These are phyloP conservation scores for Biscutella auriculata DNA, from an alignment of 441 rosid genomes.

Conservation along the genomic window DNA sequence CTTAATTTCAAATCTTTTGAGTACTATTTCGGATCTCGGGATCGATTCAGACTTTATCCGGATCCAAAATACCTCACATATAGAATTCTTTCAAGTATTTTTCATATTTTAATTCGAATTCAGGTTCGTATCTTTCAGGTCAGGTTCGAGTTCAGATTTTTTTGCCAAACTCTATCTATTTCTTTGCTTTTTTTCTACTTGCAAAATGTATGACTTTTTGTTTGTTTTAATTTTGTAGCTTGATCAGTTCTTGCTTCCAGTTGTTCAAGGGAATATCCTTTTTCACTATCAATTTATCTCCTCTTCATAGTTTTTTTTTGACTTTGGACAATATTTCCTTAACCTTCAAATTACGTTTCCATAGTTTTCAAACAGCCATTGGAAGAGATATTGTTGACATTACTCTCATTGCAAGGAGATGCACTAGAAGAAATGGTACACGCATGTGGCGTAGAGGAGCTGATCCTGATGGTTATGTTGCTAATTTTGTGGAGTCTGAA, in stretches of 20 bases:
- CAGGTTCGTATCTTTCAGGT: too few relatives aligned
- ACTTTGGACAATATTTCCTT: conserved; percentile 27
- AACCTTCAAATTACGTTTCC: conserved; percentile 44
- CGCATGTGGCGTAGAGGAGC: conserved; percentile 98
- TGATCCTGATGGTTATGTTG: conserved; percentile 89
- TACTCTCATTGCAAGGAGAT: conserved; percentile 82
- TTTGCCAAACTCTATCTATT: too few relatives aligned
- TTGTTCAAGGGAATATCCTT: too few relatives aligned
- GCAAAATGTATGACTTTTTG: neutral
- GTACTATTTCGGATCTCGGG: too few relatives aligned
- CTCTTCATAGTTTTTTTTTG: conserved; percentile 14
- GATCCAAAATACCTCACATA: too few relatives aligned
- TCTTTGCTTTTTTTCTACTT: neutral
- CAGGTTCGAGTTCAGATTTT: too few relatives aligned
- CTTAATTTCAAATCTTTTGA: too few relatives aligned
- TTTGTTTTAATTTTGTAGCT: neutral
- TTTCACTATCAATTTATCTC: conserved; percentile 12
- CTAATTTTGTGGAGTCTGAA: conserved; percentile 88
- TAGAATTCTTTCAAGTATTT: too few relatives aligned
- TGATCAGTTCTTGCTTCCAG: neutral
- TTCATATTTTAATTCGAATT: too few relatives aligned
- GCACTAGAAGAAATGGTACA: conserved; percentile 92
- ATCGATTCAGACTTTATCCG: too few relatives aligned
- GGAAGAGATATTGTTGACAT: conserved; percentile 75
- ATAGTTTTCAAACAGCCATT: conserved; percentile 74